Conservation (phyloP, 1,139 yeast species). For the Candida freyschussii region DNA sequence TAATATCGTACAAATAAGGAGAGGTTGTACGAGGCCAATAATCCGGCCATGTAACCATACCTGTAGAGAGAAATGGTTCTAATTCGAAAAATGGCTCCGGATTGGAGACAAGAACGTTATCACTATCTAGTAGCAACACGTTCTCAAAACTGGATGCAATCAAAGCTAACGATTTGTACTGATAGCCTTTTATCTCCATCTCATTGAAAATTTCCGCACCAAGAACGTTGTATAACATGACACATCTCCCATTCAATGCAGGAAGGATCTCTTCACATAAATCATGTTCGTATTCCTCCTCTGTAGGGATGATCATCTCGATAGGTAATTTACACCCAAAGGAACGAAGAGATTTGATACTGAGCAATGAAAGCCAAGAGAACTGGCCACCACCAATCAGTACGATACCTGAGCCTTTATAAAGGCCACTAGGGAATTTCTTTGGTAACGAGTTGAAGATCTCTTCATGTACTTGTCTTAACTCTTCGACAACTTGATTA, state of each 20-base stretch:
- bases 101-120: conserved; percentile 53
- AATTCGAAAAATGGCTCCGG: conserved; percentile 48
- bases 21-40: conserved; percentile 61
- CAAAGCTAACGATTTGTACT: conserved; percentile 53
- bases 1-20: conserved; percentile 53
- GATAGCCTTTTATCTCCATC: conserved; percentile 46
- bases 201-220: conserved; percentile 31
- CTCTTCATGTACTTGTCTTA: conserved; percentile 47
- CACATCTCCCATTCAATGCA: conserved; percentile 49
- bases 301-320: conserved; percentile 54
- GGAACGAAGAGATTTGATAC: conserved; percentile 57
- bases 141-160: conserved; percentile 53
- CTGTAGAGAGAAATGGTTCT: conserved; percentile 29
- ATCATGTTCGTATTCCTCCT: conserved; percentile 43
- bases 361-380: conserved; percentile 63
- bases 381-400: conserved; percentile 76
- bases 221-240: conserved; percentile 36
- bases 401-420: conserved; percentile 68
- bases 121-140: conserved; percentile 52
- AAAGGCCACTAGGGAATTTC: conserved; percentile 42
- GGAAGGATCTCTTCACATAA: conserved; percentile 52
- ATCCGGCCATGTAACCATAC: conserved; percentile 61
- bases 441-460: conserved; percentile 43
- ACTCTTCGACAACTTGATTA: conserved; percentile 38
- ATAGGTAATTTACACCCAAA: conserved; percentile 54